Conservation (phyloP, 129 eudicot genomes). For the Rutidosis leptorrhynchoides region DNA sequence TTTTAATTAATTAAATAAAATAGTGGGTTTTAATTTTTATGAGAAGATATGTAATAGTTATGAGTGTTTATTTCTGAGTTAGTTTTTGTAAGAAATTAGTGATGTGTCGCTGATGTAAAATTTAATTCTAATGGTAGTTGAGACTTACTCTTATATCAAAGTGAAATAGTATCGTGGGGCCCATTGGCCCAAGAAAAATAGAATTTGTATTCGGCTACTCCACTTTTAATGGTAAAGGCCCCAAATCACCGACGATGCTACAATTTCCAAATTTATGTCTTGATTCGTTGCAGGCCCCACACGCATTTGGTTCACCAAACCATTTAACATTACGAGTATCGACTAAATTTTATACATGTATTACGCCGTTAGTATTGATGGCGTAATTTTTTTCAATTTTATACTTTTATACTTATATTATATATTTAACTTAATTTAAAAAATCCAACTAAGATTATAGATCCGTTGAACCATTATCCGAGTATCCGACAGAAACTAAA, state of each 20-base stretch:
- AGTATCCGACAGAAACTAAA: neutral
- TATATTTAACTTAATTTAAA: neutral
- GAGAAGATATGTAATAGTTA: too few relatives aligned
- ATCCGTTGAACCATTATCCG: neutral
- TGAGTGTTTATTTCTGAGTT: too few relatives aligned
- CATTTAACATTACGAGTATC: too few relatives aligned
- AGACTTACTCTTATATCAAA: too few relatives aligned
- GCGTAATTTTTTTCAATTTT: too few relatives aligned
- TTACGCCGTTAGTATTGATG: too few relatives aligned
- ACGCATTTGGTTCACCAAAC: slow-evolving; percentile 26
- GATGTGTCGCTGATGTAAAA: too few relatives aligned
- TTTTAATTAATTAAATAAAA: too few relatives aligned
- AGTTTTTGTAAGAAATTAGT: too few relatives aligned
- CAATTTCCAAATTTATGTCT: slow-evolving; percentile 22
- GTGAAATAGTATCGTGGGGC: slow-evolving; percentile 5
- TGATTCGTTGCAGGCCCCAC: slow-evolving; percentile 26
- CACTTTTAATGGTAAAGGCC: slow-evolving; percentile 15
- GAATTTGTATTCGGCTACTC: slow-evolving; percentile 4
- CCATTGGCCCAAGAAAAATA: slow-evolving; percentile 12
- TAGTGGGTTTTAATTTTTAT: too few relatives aligned
- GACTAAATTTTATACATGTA: neutral
- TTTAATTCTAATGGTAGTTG: too few relatives aligned
- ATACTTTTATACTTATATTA: neutral
- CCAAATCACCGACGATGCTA: slow-evolving; percentile 29
- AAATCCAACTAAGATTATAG: neutral